Base-by-base conservation (phyloP, 495 filamentous ascomycete species). In the Hypoxylon fuscum region DNA sequence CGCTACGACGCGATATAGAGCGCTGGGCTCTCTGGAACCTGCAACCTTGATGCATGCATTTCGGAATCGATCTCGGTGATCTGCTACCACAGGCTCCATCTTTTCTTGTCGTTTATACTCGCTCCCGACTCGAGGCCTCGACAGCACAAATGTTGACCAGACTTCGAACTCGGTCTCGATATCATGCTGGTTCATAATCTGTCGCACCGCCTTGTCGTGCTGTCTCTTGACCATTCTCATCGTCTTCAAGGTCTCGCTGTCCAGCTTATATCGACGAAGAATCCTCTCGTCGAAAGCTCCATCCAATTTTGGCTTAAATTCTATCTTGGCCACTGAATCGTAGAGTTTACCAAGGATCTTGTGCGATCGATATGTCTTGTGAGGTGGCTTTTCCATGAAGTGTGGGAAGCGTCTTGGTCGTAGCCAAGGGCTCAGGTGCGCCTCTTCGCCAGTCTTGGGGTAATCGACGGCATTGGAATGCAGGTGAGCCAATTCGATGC, bases 401-500 rank as follows among this genome's bases (percentile, higher is more conserved):
- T 98, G 95, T 0, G 95, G 95, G 80, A 86, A 97, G 43, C 70
- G 73, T 1, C 53, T 74, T 0, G 88, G 85, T 8, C 82, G 76
- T 1, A 96, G 77, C 1, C 79, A 75, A 29, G 79, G 80, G 1
- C 77, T 76, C 83, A 96, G 89, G 2, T 78, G 62, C 1, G 93
- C 94, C 10, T 89, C 81, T 14, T 83, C 78, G 0, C 95, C 95
- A n/a, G 90, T 90, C 72, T 98, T 98, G 44, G 89, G 86, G 72
- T 92, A 98, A 66, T 98, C 95, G 2, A 98, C 95, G 0, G 95
- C 94, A 56, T 85, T 85, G 0, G 95, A 98, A 71, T 98, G 96
- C 1, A 97, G 79, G 1, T 79, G 71, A 3, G 96, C 94, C 6
- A 98, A 83, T 37, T 85, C 74, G 1, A 95, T 57, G 51, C 93